A percentile compares a stretch with the other conserved stretches of the same genome.
These are phyloP conservation scores for Aspergillus thermomutatus DNA, from an alignment of 2,329 filamentous ascomycete species.

Conservation along the genomic window DNA sequence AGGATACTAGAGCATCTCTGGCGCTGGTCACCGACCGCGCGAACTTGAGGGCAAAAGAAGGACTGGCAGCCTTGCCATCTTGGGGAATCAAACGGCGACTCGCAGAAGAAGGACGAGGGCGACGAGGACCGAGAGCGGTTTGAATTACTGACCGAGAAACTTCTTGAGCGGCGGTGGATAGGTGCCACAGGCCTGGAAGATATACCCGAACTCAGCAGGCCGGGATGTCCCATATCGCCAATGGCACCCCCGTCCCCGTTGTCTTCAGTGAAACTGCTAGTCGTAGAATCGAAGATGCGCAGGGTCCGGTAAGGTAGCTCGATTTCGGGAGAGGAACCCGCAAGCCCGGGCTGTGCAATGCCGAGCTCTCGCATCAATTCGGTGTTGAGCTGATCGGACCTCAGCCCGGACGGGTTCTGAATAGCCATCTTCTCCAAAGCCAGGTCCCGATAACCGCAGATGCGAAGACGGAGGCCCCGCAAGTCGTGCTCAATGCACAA, in stretches of 20 bases:
- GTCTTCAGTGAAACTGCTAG: constrained; percentile 36
- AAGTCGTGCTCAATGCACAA: constrained; percentile 61
- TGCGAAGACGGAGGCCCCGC: constrained; percentile 53
- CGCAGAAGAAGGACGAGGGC: constrained; percentile 35
- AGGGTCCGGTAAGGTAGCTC: constrained; percentile 31
- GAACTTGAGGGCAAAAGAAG: constrained; percentile 46
- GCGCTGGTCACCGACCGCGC: constrained; percentile 44
- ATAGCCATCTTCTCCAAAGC: constrained; percentile 47
- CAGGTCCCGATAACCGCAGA: constrained; percentile 57
- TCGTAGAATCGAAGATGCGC: constrained; percentile 26
- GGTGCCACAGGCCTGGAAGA: constrained; percentile 18
- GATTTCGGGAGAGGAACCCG: constrained; percentile 14
- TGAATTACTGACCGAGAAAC: constrained; percentile 38
- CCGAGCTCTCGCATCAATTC: neutral
- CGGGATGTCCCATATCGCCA: constrained; percentile 20
- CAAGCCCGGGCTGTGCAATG: neutral
- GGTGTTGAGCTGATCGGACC: constrained; percentile 4
- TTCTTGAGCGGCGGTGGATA: constrained; percentile 32
- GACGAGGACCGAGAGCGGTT: constrained; percentile 41
- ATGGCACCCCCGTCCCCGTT: constrained; percentile 24
- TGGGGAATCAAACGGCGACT: constrained; percentile 33
- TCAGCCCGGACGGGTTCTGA: constrained; percentile 26
- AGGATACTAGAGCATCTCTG: constrained; percentile 43
- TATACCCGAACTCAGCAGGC: constrained; percentile 19
- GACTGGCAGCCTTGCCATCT: constrained; percentile 48